Evolutionary conservation across 495 filamentous ascomycete genomes (phyloP).

Genomic region (Talaromyces wortmannii): DNA sequence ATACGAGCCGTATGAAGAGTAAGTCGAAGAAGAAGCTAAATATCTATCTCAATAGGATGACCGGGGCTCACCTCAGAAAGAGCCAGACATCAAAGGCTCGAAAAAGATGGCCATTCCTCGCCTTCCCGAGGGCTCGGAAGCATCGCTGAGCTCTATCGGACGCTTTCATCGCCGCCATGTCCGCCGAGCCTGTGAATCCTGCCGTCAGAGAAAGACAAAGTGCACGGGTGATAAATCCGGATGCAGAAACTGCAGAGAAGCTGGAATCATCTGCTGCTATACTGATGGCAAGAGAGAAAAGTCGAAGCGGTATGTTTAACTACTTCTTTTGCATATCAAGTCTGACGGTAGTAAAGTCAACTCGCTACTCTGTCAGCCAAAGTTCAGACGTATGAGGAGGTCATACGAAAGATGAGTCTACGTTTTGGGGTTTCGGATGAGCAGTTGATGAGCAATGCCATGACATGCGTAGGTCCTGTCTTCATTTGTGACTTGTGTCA

Average conservation of each 20-base stretch:
- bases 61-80: slow-evolving; percentile 10
- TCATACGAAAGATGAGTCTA: slow-evolving; percentile 27
- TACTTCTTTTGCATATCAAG: neutral
- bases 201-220: slow-evolving; percentile 48
- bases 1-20: neutral
- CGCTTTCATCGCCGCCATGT: slow-evolving; percentile 37
- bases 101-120: slow-evolving; percentile 37
- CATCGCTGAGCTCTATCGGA: slow-evolving; percentile 26
- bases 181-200: slow-evolving; percentile 41
- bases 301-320: slow-evolving; percentile 38
- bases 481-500: neutral
- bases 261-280: slow-evolving; percentile 44
- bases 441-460: slow-evolving; percentile 27
- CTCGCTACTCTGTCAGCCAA: slow-evolving; percentile 43
- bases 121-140: slow-evolving; percentile 32
- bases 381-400: slow-evolving; percentile 42
- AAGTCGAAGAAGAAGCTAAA: neutral
- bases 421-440: slow-evolving; percentile 32
- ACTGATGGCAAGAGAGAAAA: slow-evolving; percentile 52
- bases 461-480: slow-evolving; percentile 20
- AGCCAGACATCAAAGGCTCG: slow-evolving; percentile 1
- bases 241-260: slow-evolving; percentile 49
- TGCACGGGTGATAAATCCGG: slow-evolving; percentile 48
- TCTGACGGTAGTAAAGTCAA: slow-evolving; percentile 17
- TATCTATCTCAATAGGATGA: slow-evolving; percentile 14